These are phyloP conservation scores for Pharus latifolius DNA, from an alignment of 176 grass and related monocot genomes.

Conservation along the genomic window DNA sequence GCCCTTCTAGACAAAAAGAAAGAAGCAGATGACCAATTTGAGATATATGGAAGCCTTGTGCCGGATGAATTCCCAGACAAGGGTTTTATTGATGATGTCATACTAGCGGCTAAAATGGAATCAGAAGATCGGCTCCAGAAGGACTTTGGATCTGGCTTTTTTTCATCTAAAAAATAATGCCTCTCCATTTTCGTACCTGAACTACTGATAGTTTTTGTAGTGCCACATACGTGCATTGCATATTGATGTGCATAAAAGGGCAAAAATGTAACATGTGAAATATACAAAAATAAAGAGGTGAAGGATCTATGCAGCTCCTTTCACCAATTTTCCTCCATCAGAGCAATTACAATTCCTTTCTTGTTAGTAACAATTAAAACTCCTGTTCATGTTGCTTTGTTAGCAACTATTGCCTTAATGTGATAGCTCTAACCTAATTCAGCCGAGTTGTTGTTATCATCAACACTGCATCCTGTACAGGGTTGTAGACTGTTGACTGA, in stretches of 20 bases:
- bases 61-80: slow-evolving; percentile 85
- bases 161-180: slow-evolving; percentile 33
- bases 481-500: too few species aligned
- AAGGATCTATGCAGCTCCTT: not conserved
- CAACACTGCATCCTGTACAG: too few species aligned
- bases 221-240: not conserved
- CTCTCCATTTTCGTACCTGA: not conserved
- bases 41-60: slow-evolving; percentile 63
- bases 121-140: slow-evolving; percentile 37
- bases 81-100: slow-evolving; percentile 76
- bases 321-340: not conserved
- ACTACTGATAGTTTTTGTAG: not conserved
- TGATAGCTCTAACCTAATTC: too few species aligned
- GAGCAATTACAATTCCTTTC: too few species aligned
- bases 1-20: slow-evolving; percentile 69
- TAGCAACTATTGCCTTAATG: too few species aligned
- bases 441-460: too few species aligned
- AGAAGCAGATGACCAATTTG: slow-evolving; percentile 60
- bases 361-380: too few species aligned
- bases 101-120: slow-evolving; percentile 48
- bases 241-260: not conserved
- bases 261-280: not conserved
- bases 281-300: not conserved
- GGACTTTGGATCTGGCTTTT: slow-evolving; percentile 38
- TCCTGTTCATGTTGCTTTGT: too few species aligned